phyloP scores from a whole-genome alignment of 768 basidiomycete species.

The Xerocomellus chrysenteron region DNA sequence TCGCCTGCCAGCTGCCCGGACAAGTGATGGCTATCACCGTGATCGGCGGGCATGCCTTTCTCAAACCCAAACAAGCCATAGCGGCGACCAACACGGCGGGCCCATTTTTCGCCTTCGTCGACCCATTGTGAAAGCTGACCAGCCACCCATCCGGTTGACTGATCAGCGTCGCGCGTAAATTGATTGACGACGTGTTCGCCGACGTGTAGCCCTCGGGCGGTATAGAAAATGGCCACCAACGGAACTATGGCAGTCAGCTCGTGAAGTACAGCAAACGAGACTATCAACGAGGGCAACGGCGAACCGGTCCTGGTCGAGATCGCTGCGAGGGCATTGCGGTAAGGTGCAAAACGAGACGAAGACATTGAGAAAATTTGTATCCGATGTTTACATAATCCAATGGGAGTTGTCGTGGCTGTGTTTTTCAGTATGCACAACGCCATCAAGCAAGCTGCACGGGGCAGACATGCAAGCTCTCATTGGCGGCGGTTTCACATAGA shows the following conservation, averaged over 20 bases:
- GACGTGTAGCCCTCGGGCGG: conserved; percentile 61
- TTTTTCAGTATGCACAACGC: neutral
- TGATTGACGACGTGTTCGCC: conserved; percentile 62
- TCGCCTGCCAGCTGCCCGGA: conserved; percentile 61
- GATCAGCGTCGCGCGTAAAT: conserved; percentile 24
- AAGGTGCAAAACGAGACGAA: conserved; percentile 41
- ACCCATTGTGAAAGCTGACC: conserved; percentile 57
- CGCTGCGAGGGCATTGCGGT: conserved; percentile 52
- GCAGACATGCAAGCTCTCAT: neutral
- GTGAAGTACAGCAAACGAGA: conserved; percentile 83
- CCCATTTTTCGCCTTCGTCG: conserved; percentile 75
- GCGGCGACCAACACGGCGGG: conserved; percentile 64
- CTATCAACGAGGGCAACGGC: conserved; percentile 69
- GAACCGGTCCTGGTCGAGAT: conserved; percentile 70
- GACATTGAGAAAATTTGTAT: conserved; percentile 19
- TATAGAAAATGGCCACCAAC: conserved; percentile 71
- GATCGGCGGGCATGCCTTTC: conserved; percentile 37
- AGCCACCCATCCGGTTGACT: conserved; percentile 40
- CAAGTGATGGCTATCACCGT: conserved; percentile 5
- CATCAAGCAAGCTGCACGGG: conserved; percentile 8
- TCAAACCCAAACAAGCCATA: conserved; percentile 83
- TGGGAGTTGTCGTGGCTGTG: conserved; percentile 13
- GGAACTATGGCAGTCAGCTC: conserved; percentile 82
- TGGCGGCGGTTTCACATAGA: conserved; percentile 23
- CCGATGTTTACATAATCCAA: conserved; percentile 21